Evolutionary conservation across 176 grass and related monocot species (phyloP), one percentile per base, ranked within the genome.

Genomic region (Rhynchospora breviuscula): DNA sequence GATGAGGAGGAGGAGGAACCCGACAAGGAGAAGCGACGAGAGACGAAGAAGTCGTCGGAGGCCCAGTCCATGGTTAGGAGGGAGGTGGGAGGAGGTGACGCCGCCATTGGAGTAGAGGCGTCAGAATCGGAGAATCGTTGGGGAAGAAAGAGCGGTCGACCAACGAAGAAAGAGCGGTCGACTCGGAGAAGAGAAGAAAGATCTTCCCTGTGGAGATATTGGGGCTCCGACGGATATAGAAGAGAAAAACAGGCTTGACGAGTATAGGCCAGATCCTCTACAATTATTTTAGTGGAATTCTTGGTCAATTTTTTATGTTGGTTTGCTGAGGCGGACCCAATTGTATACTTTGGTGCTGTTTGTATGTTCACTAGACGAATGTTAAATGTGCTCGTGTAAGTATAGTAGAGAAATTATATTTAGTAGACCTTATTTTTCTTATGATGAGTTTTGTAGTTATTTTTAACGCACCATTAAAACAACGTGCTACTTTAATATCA

Each of bases 21-120:
- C 40, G 60, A 63, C 8, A 81, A 46, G 17, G 80, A 82, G 45
- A 63, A 52, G 46, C 62, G 80, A 29, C 80, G 80, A 25, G 80
- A 82, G 80, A 88, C 83, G 67, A 88, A 88, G 83, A 88, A 82
- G 63, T 88, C 89, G 48, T 94, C 88, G 56, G 85, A 73, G 58
- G 77, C 33, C 62, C 47, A 85, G 13, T 59, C 81, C 10, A 65
- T 49, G 51, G 43, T 53, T 14, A 83, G 71, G 10, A 76, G 26
- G 10, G 87, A 88, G 56, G 80, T 25, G 35, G 86, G 88, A 92
- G 70, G 89, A 84, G 48, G 76, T 85, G 33, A 64, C 52, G 46
- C 59, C 67, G 60, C 72, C 83, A 78, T 56, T 33, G 14, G 71
- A 29, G 63, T 51, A 23, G 77, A 84, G 14, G 79, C 83, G 81